Percentiles rank a stretch among this genome's conserved stretches.
Conservation (phyloP, 495 filamentous ascomycete genomes). For the Eremomyces bilateralis region DNA sequence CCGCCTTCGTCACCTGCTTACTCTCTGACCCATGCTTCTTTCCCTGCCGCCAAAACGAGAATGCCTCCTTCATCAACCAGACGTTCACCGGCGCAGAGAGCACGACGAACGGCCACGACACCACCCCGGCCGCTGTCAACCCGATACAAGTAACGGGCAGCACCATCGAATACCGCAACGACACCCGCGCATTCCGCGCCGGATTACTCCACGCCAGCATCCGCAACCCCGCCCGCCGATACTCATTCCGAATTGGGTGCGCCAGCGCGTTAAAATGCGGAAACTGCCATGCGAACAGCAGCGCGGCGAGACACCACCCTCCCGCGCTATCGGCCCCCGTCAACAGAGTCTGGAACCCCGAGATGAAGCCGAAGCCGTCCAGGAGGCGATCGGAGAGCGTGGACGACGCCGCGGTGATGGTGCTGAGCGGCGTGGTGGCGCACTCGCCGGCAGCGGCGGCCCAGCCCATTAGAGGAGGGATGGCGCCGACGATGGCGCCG, state of each 20-base stretch:
- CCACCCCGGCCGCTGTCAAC: constrained; percentile 52
- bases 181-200: constrained; percentile 59
- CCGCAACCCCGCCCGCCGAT: constrained; percentile 63
- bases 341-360: constrained; percentile 48
- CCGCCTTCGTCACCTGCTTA: too few relatives aligned
- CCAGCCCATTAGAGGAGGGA: constrained; percentile 96
- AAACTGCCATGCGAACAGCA: constrained; percentile 94
- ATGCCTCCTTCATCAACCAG: constrained; percentile 69
- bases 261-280: constrained; percentile 91
- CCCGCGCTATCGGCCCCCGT: constrained; percentile 47
- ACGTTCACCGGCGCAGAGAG: constrained; percentile 61
- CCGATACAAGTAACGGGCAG: constrained; percentile 77
- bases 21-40: constrained; percentile 58
- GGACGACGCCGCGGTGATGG: too few relatives aligned
- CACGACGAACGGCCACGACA: constrained; percentile 37
- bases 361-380: constrained; percentile 1
- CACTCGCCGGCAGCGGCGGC: constrained; percentile 75
- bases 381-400: too few relatives aligned
- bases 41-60: constrained; percentile 56
- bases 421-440: constrained; percentile 45
- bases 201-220: constrained; percentile 89
- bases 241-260: constrained; percentile 74
- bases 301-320: constrained; percentile 68
- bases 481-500: constrained; percentile 77
- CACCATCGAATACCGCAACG: constrained; percentile 64